Evolutionary conservation across 202 grass and related monocot species (phyloP), one percentile per base, ranked within the genome.

Genomic region (Cymbopogon flexuosus): DNA sequence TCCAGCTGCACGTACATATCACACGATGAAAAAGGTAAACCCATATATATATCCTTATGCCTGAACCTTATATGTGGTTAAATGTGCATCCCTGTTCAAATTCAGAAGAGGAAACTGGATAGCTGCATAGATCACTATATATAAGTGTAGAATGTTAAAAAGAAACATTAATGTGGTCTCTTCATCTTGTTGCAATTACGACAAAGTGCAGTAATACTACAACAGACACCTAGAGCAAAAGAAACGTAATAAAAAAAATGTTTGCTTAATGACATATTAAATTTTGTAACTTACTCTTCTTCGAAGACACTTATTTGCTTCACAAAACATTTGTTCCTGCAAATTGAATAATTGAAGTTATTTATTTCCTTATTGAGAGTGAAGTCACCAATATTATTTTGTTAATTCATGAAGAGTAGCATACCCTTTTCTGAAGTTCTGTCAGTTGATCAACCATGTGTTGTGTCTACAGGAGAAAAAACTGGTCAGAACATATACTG

Each of bases 221-320:
- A n/a, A 46, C 51, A 21, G n/a, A 18, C 3, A 10, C 54, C 6
- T 10, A 0, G 3, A 58, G 27, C 27, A 27, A 10, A 58, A 57
- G n/a, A 23, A 58, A 58, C 8, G 23, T 10, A 0, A 23, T 58
- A 58, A 58, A 58, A 58, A 58, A 58, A 58, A 22, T 12, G 5
- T 9, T 19, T 59, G 21, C 13, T 2, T 5, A 14, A 30, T 54
- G 43, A 19, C 14, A 41, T 4, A 22, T 15, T 46, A 41, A 39
- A 43, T 54, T 37, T 0, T 19, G 81, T 23, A 31, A 60, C 76
- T 83, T 92, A 97, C 94, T 84, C 87, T 92, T 94, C 79, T 90
- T 59, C 75, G 85, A 62, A 97, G 91, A 64, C 88, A 89, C 64
- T 88, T 94, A 79, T 97, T 97, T 54, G 90, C 88, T 46, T 91